phyloP scores from a whole-genome alignment of 306 rosid genomes.

The Styphnolobium japonicum region DNA sequence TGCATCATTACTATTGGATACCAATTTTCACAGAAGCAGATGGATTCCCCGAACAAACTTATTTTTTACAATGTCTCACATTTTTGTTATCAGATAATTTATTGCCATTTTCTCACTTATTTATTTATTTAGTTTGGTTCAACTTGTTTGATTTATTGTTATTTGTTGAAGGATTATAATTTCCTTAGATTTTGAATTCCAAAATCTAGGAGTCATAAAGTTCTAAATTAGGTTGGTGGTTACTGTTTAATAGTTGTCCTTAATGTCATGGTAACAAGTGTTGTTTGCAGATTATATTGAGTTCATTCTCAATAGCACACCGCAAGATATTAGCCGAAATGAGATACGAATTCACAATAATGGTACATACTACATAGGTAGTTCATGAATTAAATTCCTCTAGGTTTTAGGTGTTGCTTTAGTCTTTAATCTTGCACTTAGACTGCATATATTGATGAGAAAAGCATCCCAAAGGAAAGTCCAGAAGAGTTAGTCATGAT shows the following conservation, averaged over 20 bases:
- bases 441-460: constrained; percentile 78
- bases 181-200: too few species aligned
- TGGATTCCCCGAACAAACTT: too few species aligned
- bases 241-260: too few species aligned
- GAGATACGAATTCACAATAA: constrained; percentile 52
- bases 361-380: constrained; percentile 28
- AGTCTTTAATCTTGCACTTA: constrained; percentile 1
- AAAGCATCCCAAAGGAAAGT: constrained; percentile 56
- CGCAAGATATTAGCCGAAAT: constrained; percentile 49
- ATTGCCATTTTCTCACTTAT: too few species aligned
- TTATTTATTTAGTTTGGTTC: too few species aligned
- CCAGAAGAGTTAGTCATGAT: constrained; percentile 71
- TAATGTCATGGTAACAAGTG: background rate
- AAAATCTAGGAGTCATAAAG: too few species aligned
- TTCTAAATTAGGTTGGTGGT: background rate
- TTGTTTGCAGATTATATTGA: constrained; percentile 44
- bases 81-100: too few species aligned
- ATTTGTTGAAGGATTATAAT: too few species aligned
- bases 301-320: constrained; percentile 51
- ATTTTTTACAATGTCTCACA: too few species aligned
- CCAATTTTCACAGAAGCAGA: too few species aligned
- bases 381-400: background rate
- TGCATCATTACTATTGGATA: background rate
- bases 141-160: too few species aligned
- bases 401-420: background rate